phyloP scores from a whole-genome alignment of 345 rosid genomes.

The Acer negundo region DNA sequence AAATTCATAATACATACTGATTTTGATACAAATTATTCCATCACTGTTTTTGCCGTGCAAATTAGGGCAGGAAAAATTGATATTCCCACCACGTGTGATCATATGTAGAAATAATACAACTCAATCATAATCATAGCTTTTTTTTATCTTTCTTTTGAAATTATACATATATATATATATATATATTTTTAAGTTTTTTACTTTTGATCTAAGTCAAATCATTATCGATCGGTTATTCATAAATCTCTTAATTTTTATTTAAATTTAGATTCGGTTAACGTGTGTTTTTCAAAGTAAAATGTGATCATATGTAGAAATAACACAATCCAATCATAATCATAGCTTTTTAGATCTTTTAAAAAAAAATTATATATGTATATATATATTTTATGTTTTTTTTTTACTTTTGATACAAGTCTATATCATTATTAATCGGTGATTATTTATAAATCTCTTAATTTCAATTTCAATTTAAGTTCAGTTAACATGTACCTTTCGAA shows the following conservation, averaged over 20 bases:
- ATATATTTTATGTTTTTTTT: not conserved
- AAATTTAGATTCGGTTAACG: too few relatives aligned
- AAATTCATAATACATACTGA: not conserved
- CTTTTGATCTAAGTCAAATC: not conserved
- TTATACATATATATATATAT: not conserved
- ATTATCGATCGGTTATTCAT: too few relatives aligned
- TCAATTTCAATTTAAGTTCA: too few relatives aligned
- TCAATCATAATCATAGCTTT: not conserved
- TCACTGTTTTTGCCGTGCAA: slow-evolving; percentile 3
- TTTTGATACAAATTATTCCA: slow-evolving; percentile 12
- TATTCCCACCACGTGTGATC: not conserved
- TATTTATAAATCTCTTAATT: too few relatives aligned
- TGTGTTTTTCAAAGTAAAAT: too few relatives aligned
- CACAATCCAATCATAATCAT: not conserved
- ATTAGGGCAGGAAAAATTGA: not conserved
- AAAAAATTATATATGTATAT: not conserved
- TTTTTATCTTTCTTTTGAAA: not conserved
- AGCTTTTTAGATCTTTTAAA: not conserved
- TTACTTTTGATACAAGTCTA: not conserved
- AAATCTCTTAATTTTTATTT: too few relatives aligned
- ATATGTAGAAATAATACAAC: not conserved
- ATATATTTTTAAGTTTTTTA: not conserved
- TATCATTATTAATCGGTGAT: not conserved
- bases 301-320: not conserved
- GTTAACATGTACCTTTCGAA: too few relatives aligned